Conservation (phyloP, 2,329 filamentous ascomycete genomes). For the Clonostachys rhizophaga region DNA sequence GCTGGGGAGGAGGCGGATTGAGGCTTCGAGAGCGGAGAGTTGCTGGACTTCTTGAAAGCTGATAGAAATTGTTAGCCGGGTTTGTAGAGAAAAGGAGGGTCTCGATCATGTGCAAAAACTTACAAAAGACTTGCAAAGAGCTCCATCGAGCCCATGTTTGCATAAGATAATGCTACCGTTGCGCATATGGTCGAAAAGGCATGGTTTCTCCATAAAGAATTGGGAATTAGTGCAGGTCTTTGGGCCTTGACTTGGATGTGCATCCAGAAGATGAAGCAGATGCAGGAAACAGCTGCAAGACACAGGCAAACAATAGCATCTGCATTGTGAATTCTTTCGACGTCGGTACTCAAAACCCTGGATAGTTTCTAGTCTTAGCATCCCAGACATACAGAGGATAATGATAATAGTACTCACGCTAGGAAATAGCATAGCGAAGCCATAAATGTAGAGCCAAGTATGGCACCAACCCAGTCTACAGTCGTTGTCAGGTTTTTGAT, state of each 20-base stretch:
- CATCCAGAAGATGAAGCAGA: slow-evolving; percentile 50
- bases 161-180: slow-evolving; percentile 38
- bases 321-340: slow-evolving; percentile 32
- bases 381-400: background rate
- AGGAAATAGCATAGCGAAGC: slow-evolving; percentile 46
- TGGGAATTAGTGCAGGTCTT: slow-evolving; percentile 54
- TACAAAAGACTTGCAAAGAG: slow-evolving; percentile 43
- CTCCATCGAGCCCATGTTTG: slow-evolving; percentile 39
- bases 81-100: too few species aligned
- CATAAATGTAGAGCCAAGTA: slow-evolving; percentile 39
- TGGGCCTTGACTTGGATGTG: slow-evolving; percentile 35
- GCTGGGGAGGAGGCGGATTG: slow-evolving; percentile 38
- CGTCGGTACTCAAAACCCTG: slow-evolving; percentile 28
- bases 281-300: slow-evolving; percentile 33
- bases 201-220: slow-evolving; percentile 52
- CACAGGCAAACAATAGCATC: slow-evolving; percentile 39
- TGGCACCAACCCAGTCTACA: slow-evolving; percentile 50
- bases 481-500: slow-evolving; percentile 20
- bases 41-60: slow-evolving; percentile 47
- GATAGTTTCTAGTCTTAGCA: slow-evolving; percentile 1
- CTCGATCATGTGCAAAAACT: slow-evolving; percentile 7
- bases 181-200: slow-evolving; percentile 51
- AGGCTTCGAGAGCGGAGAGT: slow-evolving; percentile 35
- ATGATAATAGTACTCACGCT: slow-evolving; percentile 30
- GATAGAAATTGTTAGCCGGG: background rate